Evolutionary conservation across 768 basidiomycete species (phyloP), one percentile per base, ranked within the genome.

Genomic region (Trametes cinnabarina): DNA sequence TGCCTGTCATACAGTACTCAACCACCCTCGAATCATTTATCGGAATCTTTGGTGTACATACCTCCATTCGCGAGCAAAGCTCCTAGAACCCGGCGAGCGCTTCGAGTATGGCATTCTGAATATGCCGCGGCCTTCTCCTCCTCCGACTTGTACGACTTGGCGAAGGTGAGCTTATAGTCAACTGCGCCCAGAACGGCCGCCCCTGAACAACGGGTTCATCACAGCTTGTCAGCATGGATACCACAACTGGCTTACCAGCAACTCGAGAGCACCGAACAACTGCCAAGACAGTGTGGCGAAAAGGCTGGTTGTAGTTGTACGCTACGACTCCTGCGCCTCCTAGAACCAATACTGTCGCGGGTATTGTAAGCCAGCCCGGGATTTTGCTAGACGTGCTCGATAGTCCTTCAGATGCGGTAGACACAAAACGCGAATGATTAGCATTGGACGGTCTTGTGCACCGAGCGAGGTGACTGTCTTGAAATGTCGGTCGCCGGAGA

Each of bases 61-160:
- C 92, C 89, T 77, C 94, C 94, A 65, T 98, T 97, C 6, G 85
- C 87, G 51, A 94, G 78, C 43, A 98, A 76, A n/a, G 93, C 92
- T 60, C 80, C 81, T 61, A 95, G 74, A 39, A 97, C 83, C 55
- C 93, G 79, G 53, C 77, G 69, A 7, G 94, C 94, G 68, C 92
- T 94, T 44, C 94, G 82, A 48, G 73, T 80, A 74, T 99, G 96
- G 71, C 94, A 96, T 30, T 83, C 75, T 14, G 90, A 90, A 63
- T 83, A 79, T 2, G 88, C 87, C 3, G 77, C 70, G 15, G 73
- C 65, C 58, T 74, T 74, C 49, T 82, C 80, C 14, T 81, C 77
- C 35, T 82, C 76, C 1, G 83, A 80, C 3, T 65, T 65, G 66
- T 86, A 88, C 1, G 57, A 68, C 56, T 74, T 76, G 23, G 79